Conservation (phyloP, 106 monocot genomes). For the Allium sativum region DNA sequence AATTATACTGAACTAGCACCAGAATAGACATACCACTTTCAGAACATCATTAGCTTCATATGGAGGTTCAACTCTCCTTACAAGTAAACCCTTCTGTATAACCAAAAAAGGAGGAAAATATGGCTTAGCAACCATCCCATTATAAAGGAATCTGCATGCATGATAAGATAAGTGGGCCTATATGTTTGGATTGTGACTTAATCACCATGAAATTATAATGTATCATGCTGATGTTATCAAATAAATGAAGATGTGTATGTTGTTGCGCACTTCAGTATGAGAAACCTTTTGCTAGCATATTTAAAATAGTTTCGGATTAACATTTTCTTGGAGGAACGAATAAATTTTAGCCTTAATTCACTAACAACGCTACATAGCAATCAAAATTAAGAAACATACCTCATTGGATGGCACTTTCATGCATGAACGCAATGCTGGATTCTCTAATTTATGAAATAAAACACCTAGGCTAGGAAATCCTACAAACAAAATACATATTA, state of each 20-base stretch:
- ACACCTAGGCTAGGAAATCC: slow-evolving; percentile 97
- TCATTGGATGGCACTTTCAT: slow-evolving; percentile 77
- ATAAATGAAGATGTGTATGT: no score
- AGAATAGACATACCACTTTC: slow-evolving; percentile 44
- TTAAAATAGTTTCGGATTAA: no score
- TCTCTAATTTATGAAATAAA: slow-evolving; percentile 94
- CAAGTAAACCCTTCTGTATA: slow-evolving; percentile 67
- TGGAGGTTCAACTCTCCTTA: slow-evolving; percentile 82
- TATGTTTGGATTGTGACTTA: no score
- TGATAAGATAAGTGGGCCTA: no score
- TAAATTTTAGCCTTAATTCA: not conserved
- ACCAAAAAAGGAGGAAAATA: slow-evolving; percentile 4
- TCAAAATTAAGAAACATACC: slow-evolving; percentile 36
- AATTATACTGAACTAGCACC: not conserved
- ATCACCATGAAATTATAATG: no score
- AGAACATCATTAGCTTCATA: slow-evolving; percentile 62
- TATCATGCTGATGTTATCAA: no score
- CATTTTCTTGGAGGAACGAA: no score
- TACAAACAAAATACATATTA: slow-evolving; percentile 11
- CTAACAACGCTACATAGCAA: not conserved
- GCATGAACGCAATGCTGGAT: slow-evolving; percentile 79
- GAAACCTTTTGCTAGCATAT: no score
- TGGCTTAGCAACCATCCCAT: not conserved
- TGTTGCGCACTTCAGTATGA: no score
- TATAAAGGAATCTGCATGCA: not conserved